Base-by-base conservation (phyloP, 176 grass and related monocot species). In the Eleusine indica region DNA sequence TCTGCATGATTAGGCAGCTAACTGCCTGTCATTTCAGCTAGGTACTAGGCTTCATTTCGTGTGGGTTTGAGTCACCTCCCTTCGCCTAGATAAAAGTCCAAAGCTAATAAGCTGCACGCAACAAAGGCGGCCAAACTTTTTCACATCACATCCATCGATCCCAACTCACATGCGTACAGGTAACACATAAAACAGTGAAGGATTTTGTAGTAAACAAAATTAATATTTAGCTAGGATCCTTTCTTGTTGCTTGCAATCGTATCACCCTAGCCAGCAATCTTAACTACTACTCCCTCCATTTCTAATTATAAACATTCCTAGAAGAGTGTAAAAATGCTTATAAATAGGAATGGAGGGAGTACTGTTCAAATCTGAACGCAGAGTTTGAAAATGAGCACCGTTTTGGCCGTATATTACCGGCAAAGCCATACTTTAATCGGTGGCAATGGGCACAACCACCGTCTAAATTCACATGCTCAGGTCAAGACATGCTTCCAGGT, bases 1-100 rank as follows among this genome's bases (percentile, higher is more conserved):
- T 84, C 63, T 69, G 52, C 29, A 3, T 32, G 64, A 80, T 80
- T 39, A 80, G 68, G 43, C 22, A 76, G 37, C 39, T 14, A 62
- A 66, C 68, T 19, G 43, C 87, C 32, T 43, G 76, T 89, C 76
- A 18, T 69, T 75, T 75, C 87, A 78, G 14, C 51, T 41, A 12
- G 8, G 44, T 67, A 64, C 67, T n/a, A 85, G 64, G 65, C 46
- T 79, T 64, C 35, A 54, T 81, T 71, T 85, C 77, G 77, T 81
- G 87, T 85, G 54, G 37, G 56, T 28, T 80, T 68, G 15, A 51
- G 51, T 68, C 49, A 68, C 39, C 30, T 49, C 21, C 38, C 0
- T 47, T 57, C 43, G 48, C 47, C 37, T 79, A 61, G 17, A 56
- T 35, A 56, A 56, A 56, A 56, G 64, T 44, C 40, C 13, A 58